phyloP scores from a whole-genome alignment of 169 alveolate species.

The Plasmodium chabaudi region DNA sequence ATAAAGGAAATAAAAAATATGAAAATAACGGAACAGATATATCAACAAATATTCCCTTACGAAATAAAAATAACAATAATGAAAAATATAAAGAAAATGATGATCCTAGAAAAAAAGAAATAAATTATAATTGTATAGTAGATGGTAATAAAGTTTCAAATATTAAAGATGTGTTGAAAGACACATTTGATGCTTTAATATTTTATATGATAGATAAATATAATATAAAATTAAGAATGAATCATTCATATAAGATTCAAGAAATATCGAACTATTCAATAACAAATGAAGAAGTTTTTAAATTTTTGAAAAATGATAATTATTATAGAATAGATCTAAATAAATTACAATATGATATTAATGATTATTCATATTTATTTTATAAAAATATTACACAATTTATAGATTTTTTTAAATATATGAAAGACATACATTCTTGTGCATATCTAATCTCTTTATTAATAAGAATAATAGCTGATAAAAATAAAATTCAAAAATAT shows the following conservation, averaged over 20 bases:
- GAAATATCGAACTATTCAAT: slow-evolving; percentile 21
- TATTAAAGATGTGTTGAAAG: slow-evolving; percentile 18
- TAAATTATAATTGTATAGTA: slow-evolving; percentile 2
- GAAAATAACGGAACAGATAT: not conserved
- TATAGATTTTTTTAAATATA: slow-evolving; percentile 15
- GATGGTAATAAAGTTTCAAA: slow-evolving; percentile 18
- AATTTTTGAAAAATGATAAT: slow-evolving; percentile 18
- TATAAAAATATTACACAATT: slow-evolving; percentile 18
- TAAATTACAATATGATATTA: slow-evolving; percentile 39
- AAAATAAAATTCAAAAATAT: slow-evolving; percentile 36
- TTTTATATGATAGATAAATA: slow-evolving; percentile 26
- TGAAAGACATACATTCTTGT: slow-evolving; percentile 46
- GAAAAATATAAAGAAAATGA: not conserved
- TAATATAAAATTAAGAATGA: slow-evolving; percentile 30
- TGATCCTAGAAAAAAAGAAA: not conserved
- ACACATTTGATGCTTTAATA: slow-evolving; percentile 34
- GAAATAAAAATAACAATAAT: not conserved
- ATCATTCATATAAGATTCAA: slow-evolving; percentile 15
- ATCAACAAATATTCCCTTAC: not conserved
- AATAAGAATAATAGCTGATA: slow-evolving; percentile 23
- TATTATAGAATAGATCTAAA: slow-evolving; percentile 38
- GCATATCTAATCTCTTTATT: slow-evolving; percentile 32
- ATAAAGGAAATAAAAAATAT: not conserved
- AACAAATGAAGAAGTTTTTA: slow-evolving; percentile 36
- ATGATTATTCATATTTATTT: slow-evolving; percentile 30